Conservation (phyloP, 1,284 basidiomycete genomes). For the Ganoderma lingzhi region DNA sequence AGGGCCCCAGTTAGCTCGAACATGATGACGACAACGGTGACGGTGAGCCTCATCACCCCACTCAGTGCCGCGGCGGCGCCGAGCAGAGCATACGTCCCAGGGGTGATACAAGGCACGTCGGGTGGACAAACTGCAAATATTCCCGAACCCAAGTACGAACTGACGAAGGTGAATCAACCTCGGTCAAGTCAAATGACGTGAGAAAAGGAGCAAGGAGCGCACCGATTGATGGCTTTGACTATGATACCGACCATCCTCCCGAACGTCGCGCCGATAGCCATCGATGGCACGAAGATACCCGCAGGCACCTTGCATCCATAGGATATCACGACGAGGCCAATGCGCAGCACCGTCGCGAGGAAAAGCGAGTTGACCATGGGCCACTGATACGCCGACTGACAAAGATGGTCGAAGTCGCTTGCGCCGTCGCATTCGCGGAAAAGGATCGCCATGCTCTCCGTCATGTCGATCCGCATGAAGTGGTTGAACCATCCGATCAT, state of each 20-base stretch:
- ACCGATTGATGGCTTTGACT: constrained; percentile 93
- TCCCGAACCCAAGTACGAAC: constrained; percentile 82
- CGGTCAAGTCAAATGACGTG: neutral
- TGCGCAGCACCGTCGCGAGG: constrained; percentile 90
- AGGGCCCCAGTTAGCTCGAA: constrained; percentile 98
- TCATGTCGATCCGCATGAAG: constrained; percentile 98
- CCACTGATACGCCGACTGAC: constrained; percentile 97
- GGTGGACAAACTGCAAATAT: constrained; percentile 93
- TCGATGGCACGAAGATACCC: constrained; percentile 97
- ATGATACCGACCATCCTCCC: constrained; percentile 96
- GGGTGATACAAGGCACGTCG: constrained; percentile 96
- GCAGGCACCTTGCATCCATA: constrained; percentile 98
- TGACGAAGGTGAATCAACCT: constrained; percentile 41
- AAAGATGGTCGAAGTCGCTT: constrained; percentile 91
- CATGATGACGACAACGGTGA: constrained; percentile 98
- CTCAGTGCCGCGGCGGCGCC: constrained; percentile 96
- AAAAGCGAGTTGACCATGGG: constrained; percentile 92
- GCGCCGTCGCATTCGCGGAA: constrained; percentile 97
- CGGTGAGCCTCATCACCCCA: constrained; percentile 96
- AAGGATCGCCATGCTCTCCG: constrained; percentile 94
- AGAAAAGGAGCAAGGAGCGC: constrained; percentile 36
- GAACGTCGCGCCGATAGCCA: constrained; percentile 97
- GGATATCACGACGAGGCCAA: constrained; percentile 88
- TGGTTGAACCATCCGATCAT: constrained; percentile 95
- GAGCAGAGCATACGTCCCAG: constrained; percentile 96